Evolutionary conservation across 2,329 filamentous ascomycete genomes (phyloP), one percentile per base, ranked within the genome.

Genomic region (Neofusicoccum cordaticola): DNA sequence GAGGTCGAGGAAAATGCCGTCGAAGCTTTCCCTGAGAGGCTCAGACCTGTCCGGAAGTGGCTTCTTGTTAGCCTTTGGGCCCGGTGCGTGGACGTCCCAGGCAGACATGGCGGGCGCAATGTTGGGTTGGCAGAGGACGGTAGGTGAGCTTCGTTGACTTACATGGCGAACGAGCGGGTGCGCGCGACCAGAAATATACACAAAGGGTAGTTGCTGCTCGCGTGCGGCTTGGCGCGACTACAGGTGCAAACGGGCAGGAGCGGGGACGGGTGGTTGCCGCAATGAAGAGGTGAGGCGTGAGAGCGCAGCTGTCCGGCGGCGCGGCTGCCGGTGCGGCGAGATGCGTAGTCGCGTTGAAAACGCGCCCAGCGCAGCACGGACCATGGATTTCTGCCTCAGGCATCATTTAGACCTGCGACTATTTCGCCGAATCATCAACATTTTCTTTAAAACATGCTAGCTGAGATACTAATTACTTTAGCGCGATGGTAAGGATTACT

Each of bases 1-100:
- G 66, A 99, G 86, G 78, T 99, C 94, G 72, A 99, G 88, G 80
- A 95, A 93, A 81, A 98, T 97, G 80, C 92, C 93, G 76, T 98
- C 94, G 81, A 99, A 99, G 75, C 90, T 95, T 87, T 99, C 95
- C 85, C 86, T 88, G 13, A 64, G 37, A 48, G 62, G 62, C 42
- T 64, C 62, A 51, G 62, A 58, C 62, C 62, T 64, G 9, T 44
- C 9, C 11, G n/a, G 9, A 7, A 3, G 41, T 7, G 42, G n/a
- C 11, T 4, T 2, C 27, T 45, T 58, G 42, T 60, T 22, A 60
- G 56, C 56, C 8, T 6, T 47, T 11, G 42, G 42, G 9, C 2
- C 22, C 8, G n/a, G 56, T 11, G 27, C 31, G 19, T 60, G 4
- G 19, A 48, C 31, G 17, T 15, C 12, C 56, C 56, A 60, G 31